Conservation (phyloP, 495 filamentous ascomycete genomes). For the Neurospora tetrasperma region DNA sequence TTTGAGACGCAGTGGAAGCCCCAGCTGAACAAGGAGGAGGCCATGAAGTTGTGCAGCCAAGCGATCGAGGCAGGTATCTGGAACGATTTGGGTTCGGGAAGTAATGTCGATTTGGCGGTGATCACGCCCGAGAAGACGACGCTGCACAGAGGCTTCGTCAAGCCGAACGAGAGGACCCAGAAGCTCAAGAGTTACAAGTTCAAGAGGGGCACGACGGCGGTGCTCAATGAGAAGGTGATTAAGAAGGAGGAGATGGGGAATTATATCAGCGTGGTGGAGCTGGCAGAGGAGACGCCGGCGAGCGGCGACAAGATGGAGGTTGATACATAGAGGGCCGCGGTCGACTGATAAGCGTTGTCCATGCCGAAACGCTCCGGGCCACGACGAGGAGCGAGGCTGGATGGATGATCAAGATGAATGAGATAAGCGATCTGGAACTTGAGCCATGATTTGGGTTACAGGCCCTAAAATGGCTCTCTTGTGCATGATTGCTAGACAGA, state of each 20-base stretch:
- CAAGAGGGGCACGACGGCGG: slow-evolving; percentile 78
- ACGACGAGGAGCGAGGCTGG: background rate
- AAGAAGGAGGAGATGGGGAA: slow-evolving; percentile 88
- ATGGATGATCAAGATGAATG: background rate
- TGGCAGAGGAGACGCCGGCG: slow-evolving; percentile 40
- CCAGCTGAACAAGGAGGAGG: slow-evolving; percentile 65
- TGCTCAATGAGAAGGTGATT: slow-evolving; percentile 87
- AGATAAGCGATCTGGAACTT: background rate
- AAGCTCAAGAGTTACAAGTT: slow-evolving; percentile 94
- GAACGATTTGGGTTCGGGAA: slow-evolving; percentile 95
- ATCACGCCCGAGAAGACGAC: slow-evolving; percentile 91
- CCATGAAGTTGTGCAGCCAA: slow-evolving; percentile 69
- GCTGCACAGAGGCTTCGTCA: slow-evolving; percentile 80
- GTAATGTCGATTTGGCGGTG: slow-evolving; percentile 93
- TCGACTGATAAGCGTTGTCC: background rate
- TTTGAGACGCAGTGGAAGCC: slow-evolving; percentile 96
- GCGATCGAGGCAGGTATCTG: slow-evolving; percentile 97
- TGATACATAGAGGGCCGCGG: slow-evolving; percentile 45
- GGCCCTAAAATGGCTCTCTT: background rate
- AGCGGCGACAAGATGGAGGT: slow-evolving; percentile 93
- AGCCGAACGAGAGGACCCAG: slow-evolving; percentile 79
- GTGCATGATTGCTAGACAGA: background rate
- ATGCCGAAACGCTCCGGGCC: background rate
- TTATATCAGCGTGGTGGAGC: slow-evolving; percentile 84
- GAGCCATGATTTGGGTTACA: background rate